Conservation (phyloP, 306 rosid species). For the Cucurbita pepo region DNA sequence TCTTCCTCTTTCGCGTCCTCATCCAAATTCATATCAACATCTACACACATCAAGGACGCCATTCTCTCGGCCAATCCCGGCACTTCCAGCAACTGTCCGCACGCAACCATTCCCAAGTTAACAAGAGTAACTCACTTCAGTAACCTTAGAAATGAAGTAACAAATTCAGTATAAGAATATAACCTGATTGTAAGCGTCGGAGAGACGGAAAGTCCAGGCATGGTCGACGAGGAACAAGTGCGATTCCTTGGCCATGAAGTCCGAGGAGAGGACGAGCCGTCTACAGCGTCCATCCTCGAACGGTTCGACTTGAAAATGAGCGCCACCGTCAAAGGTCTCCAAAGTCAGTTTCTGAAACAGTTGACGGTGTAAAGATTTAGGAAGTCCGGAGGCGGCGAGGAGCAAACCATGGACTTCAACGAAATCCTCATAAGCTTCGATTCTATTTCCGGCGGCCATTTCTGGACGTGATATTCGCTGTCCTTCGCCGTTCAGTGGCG, state of each 20-base stretch:
- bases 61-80: conserved; percentile 85
- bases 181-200: conserved; percentile 81
- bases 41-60: conserved; percentile 78
- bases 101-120: not conserved
- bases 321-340: conserved; percentile 73
- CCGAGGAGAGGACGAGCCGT: conserved; percentile 48
- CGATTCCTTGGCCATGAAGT: conserved; percentile 37
- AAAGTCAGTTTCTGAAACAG: conserved; percentile 57
- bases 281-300: conserved; percentile 42
- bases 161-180: not conserved
- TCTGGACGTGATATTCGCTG: not conserved
- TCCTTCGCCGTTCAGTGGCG: not conserved
- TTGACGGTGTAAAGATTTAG: conserved; percentile 34
- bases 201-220: conserved; percentile 94
- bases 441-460: conserved; percentile 23
- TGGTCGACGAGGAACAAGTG: conserved; percentile 77
- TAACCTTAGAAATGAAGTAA: not conserved
- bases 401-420: conserved; percentile 50
- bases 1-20: conserved; percentile 25
- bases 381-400: conserved; percentile 60
- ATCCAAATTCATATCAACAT: conserved; percentile 25
- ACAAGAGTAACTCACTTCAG: not conserved
- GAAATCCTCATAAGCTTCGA: conserved; percentile 61
- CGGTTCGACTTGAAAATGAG: conserved; percentile 57
- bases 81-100: conserved; percentile 50